Evolutionary conservation across 1,284 basidiomycete species (phyloP), one percentile per base, ranked within the genome.

Genomic region (Boletus subluridellus): DNA sequence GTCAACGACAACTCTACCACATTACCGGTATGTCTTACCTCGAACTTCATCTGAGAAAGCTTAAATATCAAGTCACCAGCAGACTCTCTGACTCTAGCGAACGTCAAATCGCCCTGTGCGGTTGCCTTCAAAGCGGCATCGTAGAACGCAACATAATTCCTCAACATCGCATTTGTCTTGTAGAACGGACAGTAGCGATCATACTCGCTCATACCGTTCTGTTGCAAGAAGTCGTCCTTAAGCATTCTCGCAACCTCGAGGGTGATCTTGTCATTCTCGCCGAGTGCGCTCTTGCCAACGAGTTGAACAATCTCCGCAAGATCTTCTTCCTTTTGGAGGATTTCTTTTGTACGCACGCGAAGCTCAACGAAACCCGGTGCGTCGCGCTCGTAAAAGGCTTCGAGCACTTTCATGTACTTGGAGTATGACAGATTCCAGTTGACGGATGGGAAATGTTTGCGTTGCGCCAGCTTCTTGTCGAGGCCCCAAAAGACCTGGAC

Each of bases 371-470:
- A 99, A 42, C 94, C 96, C 1, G 95, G 92, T 70, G 94, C 89
- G 50, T 87, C 86, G 59, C 83, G 80, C 75, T 98, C 94, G 76
- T 98, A 99, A 77, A 95, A 90, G 1, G 92, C 85, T 73, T 98
- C 95, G 54, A 99, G 86, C 8, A 96, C 87, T 73, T 95, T 95
- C 66, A 92, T 92, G 79, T 99, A 99, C 76, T 99, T 99, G 55
- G 96, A 99, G 77, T 99, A 99, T 8, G 97, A 99, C 24, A 96
- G 80, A 69, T 91, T 96, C 96, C 97, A 99, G 79, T 99, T 98
- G 74, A 99, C 96, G 34, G 94, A 97, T 2, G 95, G 95, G 84
- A 98, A 98, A 74, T 98, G 94, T 75, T 96, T 98, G 65, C 96
- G 87, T 75, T 99, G 95, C 2, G 95, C 95, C 58, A 99, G 87